Evolutionary conservation across 2,329 filamentous ascomycete genomes (phyloP), one percentile per base, ranked within the genome.

Genomic region (Didymella exigua): DNA sequence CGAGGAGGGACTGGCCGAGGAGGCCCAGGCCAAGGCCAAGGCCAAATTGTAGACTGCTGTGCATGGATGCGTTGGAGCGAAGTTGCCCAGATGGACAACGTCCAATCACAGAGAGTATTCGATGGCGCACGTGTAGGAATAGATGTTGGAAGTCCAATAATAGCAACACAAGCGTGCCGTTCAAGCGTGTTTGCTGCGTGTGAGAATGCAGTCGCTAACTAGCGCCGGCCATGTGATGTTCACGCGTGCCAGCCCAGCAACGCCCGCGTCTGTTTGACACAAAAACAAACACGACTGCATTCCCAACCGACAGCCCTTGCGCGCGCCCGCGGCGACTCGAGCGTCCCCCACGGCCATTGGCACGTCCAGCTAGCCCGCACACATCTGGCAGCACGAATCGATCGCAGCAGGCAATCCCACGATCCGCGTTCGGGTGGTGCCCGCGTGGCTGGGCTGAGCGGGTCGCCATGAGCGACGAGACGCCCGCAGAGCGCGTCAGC

Each of bases 1-100:
- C 64, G 81, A 80, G 26, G 82, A 86, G 68, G 79, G 80, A 13
- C 69, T 80, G 37, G 74, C 70, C 1, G 75, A 74, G 53, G 71
- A 74, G 59, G 68, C 71, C 5, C 78, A 71, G 66, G 68, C 71
- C 5, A 78, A 71, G 66, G 71, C 78, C 30, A 75, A 74, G 59
- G 71, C 76, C 9, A 82, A 76, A 72, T 70, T 85, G 73, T 85
- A 82, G 56, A 54, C 6, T 38, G 21, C n/a, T 38, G 36, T 41
- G 27, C 38, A 41, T 16, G 30, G 10, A 41, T 52, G 26, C 34
- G 53, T 58, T 37, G 47, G 47, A 45, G 42, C 30, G 30, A 45
- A n/a, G 36, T 45, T 16, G 33, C 33, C 16, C 41, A 19, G 41
- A 44, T 23, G 23, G 27, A 44, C 27, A 2, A 10, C 33, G 2